Evolutionary conservation across 805 yeast species (phyloP).

Genomic region (Cyberlindnera subsufficiens): DNA sequence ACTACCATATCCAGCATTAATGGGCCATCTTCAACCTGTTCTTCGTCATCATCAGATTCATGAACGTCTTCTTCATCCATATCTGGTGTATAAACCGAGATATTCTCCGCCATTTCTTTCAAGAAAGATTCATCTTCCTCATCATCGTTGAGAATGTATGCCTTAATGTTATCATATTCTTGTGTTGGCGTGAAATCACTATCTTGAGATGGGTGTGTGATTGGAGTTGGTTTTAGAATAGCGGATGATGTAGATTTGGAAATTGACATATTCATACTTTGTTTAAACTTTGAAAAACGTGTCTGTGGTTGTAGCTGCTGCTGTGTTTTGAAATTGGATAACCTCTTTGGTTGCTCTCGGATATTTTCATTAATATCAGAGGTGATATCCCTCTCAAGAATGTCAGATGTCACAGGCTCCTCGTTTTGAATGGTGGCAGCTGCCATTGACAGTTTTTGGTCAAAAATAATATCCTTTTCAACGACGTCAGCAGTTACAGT

Average conservation of each 20-base stretch:
- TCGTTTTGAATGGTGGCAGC: too few relatives aligned
- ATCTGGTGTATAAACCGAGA: slow-evolving; percentile 22
- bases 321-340: slow-evolving; percentile 1
- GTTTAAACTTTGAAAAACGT: slow-evolving; percentile 6
- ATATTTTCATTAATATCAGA: slow-evolving; percentile 4
- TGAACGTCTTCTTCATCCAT: slow-evolving; percentile 28
- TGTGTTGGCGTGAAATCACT: slow-evolving; percentile 4
- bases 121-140: slow-evolving; percentile 15
- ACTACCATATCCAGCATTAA: slow-evolving; percentile 37
- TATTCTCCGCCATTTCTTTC: slow-evolving; percentile 14
- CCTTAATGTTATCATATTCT: slow-evolving; percentile 11
- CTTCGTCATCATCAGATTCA: slow-evolving; percentile 22
- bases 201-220: not conserved
- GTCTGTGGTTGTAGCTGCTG: not conserved
- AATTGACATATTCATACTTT: too few relatives aligned
- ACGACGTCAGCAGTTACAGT: not conserved
- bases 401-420: not conserved
- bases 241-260: not conserved
- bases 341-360: slow-evolving; percentile 1
- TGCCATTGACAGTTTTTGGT: not conserved
- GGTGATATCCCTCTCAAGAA: slow-evolving; percentile 9
- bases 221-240: not conserved
- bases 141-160: slow-evolving; percentile 15
- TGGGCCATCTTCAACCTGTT: slow-evolving; percentile 30
- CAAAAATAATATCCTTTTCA: too few relatives aligned